A percentile compares a stretch with the other conserved stretches of the same genome.
phyloP scores from a whole-genome alignment of 257 asterid species.

The Solanum habrochaites region DNA sequence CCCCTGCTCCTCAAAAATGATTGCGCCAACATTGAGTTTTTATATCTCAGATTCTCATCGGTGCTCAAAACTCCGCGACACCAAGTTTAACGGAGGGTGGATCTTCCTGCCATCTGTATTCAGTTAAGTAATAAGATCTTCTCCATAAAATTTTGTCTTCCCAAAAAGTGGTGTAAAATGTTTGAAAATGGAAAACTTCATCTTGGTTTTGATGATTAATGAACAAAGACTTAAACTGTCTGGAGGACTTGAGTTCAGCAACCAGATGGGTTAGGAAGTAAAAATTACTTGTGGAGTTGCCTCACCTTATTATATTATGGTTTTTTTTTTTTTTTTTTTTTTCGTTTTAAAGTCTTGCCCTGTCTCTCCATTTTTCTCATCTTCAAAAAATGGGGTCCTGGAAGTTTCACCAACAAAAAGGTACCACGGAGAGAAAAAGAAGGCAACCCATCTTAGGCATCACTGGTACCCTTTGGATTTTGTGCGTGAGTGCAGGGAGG shows the following conservation, averaged over 20 bases:
- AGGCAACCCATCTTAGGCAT: not conserved
- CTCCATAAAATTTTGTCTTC: not conserved
- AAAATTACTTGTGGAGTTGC: not conserved
- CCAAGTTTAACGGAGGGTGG: not conserved
- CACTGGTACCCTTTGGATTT: not conserved
- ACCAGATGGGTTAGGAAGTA: not conserved
- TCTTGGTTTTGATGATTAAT: not conserved
- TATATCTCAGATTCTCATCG: not conserved
- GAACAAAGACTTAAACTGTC: not conserved
- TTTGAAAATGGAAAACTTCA: not conserved
- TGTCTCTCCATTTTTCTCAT: not conserved
- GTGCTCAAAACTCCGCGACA: not conserved
- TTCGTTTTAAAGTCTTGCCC: not conserved
- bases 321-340: not conserved
- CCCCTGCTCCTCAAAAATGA: not conserved
- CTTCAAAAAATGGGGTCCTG: not conserved
- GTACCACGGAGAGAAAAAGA: not conserved
- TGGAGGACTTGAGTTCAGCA: not conserved
- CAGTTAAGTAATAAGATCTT: not conserved
- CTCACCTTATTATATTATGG: not conserved
- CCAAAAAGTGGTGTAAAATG: not conserved
- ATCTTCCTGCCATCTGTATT: not conserved
- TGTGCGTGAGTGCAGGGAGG: not conserved
- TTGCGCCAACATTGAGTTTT: not conserved
- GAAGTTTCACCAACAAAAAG: not conserved